Conservation (phyloP, 371 early-diverging fungal species). For the Mucor racemosus region DNA sequence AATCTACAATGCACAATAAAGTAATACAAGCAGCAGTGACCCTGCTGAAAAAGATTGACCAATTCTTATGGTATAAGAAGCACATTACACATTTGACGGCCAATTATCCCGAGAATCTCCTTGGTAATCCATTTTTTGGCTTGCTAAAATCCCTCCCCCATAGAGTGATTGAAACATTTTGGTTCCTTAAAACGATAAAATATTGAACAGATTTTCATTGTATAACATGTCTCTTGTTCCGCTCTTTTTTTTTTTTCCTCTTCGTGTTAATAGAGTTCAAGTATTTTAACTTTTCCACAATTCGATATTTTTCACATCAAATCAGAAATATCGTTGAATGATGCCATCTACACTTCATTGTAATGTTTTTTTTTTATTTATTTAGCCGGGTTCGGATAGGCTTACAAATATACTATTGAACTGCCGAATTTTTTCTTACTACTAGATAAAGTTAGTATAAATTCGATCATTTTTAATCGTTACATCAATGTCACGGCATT, state of each 20-base stretch:
- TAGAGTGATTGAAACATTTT: neutral
- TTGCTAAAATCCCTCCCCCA: neutral
- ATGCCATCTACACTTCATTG: neutral
- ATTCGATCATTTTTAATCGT: neutral
- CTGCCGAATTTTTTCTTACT: neutral
- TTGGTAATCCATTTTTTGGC: neutral
- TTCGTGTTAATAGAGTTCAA: neutral
- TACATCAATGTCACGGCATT: neutral
- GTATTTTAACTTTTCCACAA: neutral
- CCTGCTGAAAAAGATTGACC: too few species aligned
- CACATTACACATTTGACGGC: neutral
- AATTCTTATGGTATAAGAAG: too few species aligned
- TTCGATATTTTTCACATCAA: neutral
- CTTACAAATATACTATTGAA: neutral
- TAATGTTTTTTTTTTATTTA: neutral
- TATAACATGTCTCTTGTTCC: neutral
- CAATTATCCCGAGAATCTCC: neutral
- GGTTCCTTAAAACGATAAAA: neutral
- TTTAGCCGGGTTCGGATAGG: slow-evolving; percentile 1
- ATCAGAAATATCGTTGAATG: neutral
- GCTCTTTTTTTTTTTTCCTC: neutral
- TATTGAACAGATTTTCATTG: neutral
- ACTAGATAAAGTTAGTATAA: neutral
- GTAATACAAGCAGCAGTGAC: too few species aligned
- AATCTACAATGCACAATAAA: too few species aligned